Base-by-base conservation (phyloP, 306 rosid genomes). In the Begonia loranthoides region DNA sequence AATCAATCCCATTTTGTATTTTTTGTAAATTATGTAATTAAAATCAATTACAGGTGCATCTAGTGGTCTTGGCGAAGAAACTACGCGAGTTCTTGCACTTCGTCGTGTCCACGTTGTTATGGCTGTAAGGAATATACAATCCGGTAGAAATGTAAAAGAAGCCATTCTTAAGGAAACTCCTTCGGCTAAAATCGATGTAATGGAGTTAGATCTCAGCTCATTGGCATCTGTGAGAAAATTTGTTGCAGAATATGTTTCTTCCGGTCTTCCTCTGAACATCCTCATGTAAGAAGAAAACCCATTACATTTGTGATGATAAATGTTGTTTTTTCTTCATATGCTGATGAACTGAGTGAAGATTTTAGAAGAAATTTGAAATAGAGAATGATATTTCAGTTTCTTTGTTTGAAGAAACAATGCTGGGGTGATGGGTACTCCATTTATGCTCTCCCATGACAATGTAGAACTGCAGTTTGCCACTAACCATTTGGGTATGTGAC, bases 391-490 rank as follows among this genome's bases (percentile, higher is more conserved):
- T 13, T 43, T 43, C 4, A 1, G 1, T 16, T 14, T 63, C 50
- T 70, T 63, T 69, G 57, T 60, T 67, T 57, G 56, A 78, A 88
- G 87, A 55, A 88, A 88, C 64, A 88, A 88, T 73, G 95, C 95
- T 57, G 96, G 96, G 17, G 28, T 81, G 50, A 75, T 79, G 94
- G 94, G 80, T 34, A 59, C 82, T 58, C 93, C 87, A 2, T 88
- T 79, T 79, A 63, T 16, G 66, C 87, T 81, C 57, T 79, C 87
- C 33, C 59, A 69, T 67, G 93, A 88, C 62, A 68, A 74, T 61
- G 77, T 88, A 47, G 94, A 80, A 55, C 57, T 80, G 66, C 94
- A 87, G 61, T 83, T 83, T 62, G 92, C 96, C 53, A 80, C 85
- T 51, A 87, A 87, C 71, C 94, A 87, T 68, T 60, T 87, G 57